Percentiles rank a stretch among this genome's conserved stretches.
Evolutionary conservation across 805 yeast species (phyloP).

Genomic region (Metschnikowia similis): DNA sequence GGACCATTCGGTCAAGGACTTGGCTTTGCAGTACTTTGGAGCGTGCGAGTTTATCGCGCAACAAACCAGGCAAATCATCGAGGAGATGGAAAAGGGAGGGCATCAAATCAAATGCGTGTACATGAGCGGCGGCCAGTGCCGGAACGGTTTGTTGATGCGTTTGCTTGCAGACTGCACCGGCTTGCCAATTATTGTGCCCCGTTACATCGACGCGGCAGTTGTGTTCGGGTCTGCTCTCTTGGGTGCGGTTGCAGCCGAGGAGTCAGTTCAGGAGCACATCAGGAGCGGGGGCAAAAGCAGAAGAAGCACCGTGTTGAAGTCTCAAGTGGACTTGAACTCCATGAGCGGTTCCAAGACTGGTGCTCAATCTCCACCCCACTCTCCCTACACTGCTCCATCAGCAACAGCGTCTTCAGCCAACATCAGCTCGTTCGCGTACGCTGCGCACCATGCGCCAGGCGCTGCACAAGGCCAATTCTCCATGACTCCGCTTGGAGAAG

Average conservation of each 20-base stretch:
- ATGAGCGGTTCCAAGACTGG: slow-evolving; percentile 6
- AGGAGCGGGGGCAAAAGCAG: slow-evolving; percentile 31
- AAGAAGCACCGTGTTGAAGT: slow-evolving; percentile 31
- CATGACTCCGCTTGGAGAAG: slow-evolving; percentile 38
- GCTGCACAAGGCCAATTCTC: slow-evolving; percentile 23
- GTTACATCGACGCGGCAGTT: slow-evolving; percentile 94
- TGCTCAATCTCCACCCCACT: slow-evolving; percentile 33
- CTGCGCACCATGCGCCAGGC: slow-evolving; percentile 22
- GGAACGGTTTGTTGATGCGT: slow-evolving; percentile 85
- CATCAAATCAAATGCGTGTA: slow-evolving; percentile 72
- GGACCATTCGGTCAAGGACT: slow-evolving; percentile 80
- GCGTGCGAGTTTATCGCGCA: slow-evolving; percentile 98
- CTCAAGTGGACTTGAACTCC: slow-evolving; percentile 27
- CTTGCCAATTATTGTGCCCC: slow-evolving; percentile 84
- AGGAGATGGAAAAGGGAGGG: slow-evolving; percentile 76
- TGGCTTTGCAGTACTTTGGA: slow-evolving; percentile 82
- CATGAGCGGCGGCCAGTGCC: slow-evolving; percentile 95
- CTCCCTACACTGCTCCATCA: slow-evolving; percentile 76
- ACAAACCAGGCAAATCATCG: slow-evolving; percentile 93
- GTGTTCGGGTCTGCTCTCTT: slow-evolving; percentile 93
- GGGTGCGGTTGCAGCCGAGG: slow-evolving; percentile 90
- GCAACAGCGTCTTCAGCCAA: slow-evolving; percentile 70
- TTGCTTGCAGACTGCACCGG: slow-evolving; percentile 91
- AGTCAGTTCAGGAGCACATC: slow-evolving; percentile 41
- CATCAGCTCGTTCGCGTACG: slow-evolving; percentile 46